phyloP scores from a whole-genome alignment of 331 rosid genomes.

The Ulmus americana region DNA sequence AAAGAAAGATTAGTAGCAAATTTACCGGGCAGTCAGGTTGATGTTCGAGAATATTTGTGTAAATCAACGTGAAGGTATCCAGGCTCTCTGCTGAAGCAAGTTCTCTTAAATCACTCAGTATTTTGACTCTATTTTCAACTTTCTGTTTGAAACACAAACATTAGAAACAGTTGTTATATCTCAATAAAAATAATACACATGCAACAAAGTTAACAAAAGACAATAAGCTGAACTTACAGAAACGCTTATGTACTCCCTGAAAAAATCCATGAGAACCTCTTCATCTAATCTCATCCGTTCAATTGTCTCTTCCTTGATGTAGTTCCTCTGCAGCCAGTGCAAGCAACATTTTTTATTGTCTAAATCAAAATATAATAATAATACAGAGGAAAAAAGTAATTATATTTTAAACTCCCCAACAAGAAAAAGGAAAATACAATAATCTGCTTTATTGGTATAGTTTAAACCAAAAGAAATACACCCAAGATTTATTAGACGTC shows the following conservation, averaged over 20 bases:
- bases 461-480: not conserved
- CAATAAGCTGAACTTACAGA: constrained; percentile 51
- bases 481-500: constrained; percentile 10
- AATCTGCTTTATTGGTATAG: not conserved
- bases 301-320: constrained; percentile 85
- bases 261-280: constrained; percentile 93
- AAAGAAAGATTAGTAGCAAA: not conserved
- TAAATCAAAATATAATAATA: no score
- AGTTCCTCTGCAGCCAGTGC: constrained; percentile 54
- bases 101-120: constrained; percentile 75
- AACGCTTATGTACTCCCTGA: constrained; percentile 80
- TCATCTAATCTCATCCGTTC: constrained; percentile 96
- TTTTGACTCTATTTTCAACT: constrained; percentile 76
- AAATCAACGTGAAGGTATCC: constrained; percentile 77
- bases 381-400: no score
- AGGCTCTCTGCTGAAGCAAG: constrained; percentile 98
- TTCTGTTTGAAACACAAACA: constrained; percentile 44
- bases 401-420: no score
- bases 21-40: constrained; percentile 98
- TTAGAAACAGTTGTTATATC: constrained; percentile 7
- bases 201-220: not conserved
- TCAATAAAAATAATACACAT: no score
- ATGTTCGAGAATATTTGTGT: constrained; percentile 88
- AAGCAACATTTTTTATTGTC: no score
- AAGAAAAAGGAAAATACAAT: not conserved